Conservation (phyloP, 2,329 filamentous ascomycete genomes). For the Beauveria scarabaeidicola region DNA sequence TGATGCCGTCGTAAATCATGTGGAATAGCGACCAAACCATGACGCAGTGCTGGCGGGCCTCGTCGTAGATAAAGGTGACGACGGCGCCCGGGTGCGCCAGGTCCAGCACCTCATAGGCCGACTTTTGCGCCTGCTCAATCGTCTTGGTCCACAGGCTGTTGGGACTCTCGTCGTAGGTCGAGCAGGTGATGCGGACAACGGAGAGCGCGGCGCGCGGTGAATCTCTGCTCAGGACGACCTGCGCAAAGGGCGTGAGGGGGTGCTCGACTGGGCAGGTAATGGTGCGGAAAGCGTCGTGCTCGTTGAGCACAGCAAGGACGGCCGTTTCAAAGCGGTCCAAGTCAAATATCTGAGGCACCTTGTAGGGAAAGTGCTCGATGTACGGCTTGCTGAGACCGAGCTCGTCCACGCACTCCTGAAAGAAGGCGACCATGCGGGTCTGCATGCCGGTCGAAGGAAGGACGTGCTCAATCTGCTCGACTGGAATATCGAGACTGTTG, state of each 20-base stretch:
- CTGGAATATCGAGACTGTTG: constrained; percentile 2
- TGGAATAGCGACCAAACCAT: constrained; percentile 27
- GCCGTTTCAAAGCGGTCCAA: constrained; percentile 11
- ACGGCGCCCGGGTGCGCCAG: constrained; percentile 7
- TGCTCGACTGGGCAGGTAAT: constrained; percentile 10
- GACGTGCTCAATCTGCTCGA: constrained; percentile 9
- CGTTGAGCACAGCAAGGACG: constrained; percentile 8
- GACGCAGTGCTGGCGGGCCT: constrained; percentile 9
- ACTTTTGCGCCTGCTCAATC: constrained; percentile 5
- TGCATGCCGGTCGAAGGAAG: constrained; percentile 8
- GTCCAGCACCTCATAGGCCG: constrained; percentile 6
- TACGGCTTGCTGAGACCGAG: constrained; percentile 4
- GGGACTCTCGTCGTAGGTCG: constrained; percentile 4
- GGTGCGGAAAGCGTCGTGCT: constrained; percentile 13
- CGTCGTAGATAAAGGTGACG: constrained; percentile 9
- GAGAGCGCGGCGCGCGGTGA: background rate
- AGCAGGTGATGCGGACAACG: constrained; percentile 8
- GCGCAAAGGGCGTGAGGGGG: constrained; percentile 12
- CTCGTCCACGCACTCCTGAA: constrained; percentile 8
- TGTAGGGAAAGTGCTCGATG: constrained; percentile 13
- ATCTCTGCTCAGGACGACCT: constrained; percentile 5
- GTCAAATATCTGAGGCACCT: constrained; percentile 9
- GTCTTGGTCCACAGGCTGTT: constrained; percentile 10
- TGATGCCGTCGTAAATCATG: constrained; percentile 18
- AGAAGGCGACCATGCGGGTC: constrained; percentile 11